Evolutionary conservation across 1,284 basidiomycete species (phyloP).

Genomic region (Trametes pubescens): DNA sequence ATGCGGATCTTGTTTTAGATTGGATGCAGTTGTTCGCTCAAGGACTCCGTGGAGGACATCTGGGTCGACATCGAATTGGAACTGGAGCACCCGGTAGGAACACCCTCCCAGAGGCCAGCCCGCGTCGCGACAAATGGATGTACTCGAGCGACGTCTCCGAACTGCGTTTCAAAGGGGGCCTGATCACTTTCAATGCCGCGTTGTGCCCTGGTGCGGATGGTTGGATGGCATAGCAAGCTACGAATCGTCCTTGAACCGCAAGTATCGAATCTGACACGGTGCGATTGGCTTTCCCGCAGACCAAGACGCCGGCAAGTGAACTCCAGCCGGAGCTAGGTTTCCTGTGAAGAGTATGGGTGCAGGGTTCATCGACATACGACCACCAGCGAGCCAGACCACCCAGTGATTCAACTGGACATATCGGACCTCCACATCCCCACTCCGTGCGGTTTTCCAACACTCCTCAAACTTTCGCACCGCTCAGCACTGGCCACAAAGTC

Average conservation of each 20-base stretch:
- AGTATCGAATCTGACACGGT: background rate
- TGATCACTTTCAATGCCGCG: background rate
- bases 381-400: too few species aligned
- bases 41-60: slow-evolving; percentile 1
- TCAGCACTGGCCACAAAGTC: too few species aligned
- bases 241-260: slow-evolving; percentile 1
- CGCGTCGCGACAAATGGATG: background rate
- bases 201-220: slow-evolving; percentile 12
- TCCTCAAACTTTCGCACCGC: too few species aligned
- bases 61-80: slow-evolving; percentile 9
- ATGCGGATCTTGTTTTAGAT: slow-evolving; percentile 1
- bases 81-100: too few species aligned
- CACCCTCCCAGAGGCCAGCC: background rate
- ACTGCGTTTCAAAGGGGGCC: background rate
- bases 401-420: too few species aligned
- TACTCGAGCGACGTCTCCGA: background rate
- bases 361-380: too few species aligned
- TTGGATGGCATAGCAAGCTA: background rate
- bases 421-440: too few species aligned
- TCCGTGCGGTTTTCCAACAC: too few species aligned
- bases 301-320: too few species aligned
- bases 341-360: too few species aligned
- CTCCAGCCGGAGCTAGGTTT: too few species aligned
- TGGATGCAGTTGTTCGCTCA: slow-evolving; percentile 2
- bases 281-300: too few species aligned